Evolutionary conservation across 2,329 filamentous ascomycete genomes (phyloP), one percentile per base, ranked within the genome.

Genomic region (Colletotrichum sp.): DNA sequence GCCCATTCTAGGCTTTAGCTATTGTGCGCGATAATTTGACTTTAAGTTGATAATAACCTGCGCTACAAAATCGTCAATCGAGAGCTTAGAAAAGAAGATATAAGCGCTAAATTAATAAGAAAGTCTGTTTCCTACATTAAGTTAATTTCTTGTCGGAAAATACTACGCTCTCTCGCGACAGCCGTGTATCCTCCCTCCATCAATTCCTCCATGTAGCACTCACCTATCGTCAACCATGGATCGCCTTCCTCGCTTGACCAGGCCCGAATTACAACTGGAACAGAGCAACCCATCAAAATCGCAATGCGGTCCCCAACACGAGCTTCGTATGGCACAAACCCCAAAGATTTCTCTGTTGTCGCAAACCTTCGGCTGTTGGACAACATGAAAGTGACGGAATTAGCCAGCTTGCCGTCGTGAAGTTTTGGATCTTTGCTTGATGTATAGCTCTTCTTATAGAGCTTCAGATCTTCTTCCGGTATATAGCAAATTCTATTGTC

Each of bases 71-170:
- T 7, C 26, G 5, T 28, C 5, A 13, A 32, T 2, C 5, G 5
- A 32, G 6, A 34, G 32, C 32, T 6, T 6, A 34, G 12, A 28
- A 34, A 34, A 34, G 4, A 34, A 34, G 32, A 34, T 12, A 2
- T 2, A 13, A 12, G 32, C 12, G 2, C 5, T 1, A 13, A 2
- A 12, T 5, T 6, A 2, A 34, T 3, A 34, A 14, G 12, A 34
- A 1, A 34, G 32, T 3, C 5, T 14, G 32, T 4, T 36, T 8
- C 14, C 34, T 36, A 16, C 4, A 0, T 8, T 4, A 16, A 36
- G 13, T 2, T 2, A 16, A 38, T 18, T 3, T 38, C 0, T 38
- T 18, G 34, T 4, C 1, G 4, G 1, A 2, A 16, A 16, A 38
- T 4, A 38, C 8, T 18, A 2, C 0, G 48, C 16, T 43, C 38